These are phyloP conservation scores for Mollisia scopiformis DNA, from an alignment of 2,329 filamentous ascomycete genomes.

Conservation along the genomic window DNA sequence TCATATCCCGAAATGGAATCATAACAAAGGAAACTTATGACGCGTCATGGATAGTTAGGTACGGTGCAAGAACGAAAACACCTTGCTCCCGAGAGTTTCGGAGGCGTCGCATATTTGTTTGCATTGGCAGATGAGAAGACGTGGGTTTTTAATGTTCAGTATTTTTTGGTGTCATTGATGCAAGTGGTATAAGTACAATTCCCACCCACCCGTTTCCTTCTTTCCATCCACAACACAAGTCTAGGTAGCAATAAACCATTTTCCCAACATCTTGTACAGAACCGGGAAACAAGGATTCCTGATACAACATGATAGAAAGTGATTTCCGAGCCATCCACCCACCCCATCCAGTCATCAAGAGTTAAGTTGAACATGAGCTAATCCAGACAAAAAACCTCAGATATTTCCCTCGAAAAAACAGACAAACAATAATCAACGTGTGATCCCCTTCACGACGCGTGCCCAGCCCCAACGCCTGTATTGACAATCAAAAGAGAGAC, in stretches of 20 bases:
- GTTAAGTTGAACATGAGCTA: constrained; percentile 12
- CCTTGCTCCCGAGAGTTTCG: not conserved
- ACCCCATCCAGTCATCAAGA: constrained; percentile 12
- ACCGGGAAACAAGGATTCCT: not conserved
- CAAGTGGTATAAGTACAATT: constrained; percentile 30
- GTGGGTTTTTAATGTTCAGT: not conserved
- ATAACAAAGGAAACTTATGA: constrained; percentile 15
- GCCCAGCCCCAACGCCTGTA: constrained; percentile 27
- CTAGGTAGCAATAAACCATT: constrained; percentile 5
- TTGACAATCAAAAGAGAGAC: constrained; percentile 22
- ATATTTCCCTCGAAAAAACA: constrained; percentile 19
- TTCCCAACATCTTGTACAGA: constrained; percentile 7
- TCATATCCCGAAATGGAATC: constrained; percentile 7
- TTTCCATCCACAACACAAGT: constrained; percentile 4
- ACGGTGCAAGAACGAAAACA: too few species aligned
- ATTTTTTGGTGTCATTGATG: constrained; percentile 22
- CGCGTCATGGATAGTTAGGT: constrained; percentile 3
- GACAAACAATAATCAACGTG: constrained; percentile 16
- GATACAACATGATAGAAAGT: constrained; percentile 5
- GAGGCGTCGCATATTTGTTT: too few species aligned
- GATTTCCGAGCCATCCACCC: constrained; percentile 9
- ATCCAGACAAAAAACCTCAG: constrained; percentile 15
- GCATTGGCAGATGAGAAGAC: too few species aligned
- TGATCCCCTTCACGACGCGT: constrained; percentile 22
- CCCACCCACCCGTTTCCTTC: constrained; percentile 1